These are phyloP conservation scores for Pachysandra terminalis DNA, from an alignment of 164 flowering plant species.

Conservation along the genomic window DNA sequence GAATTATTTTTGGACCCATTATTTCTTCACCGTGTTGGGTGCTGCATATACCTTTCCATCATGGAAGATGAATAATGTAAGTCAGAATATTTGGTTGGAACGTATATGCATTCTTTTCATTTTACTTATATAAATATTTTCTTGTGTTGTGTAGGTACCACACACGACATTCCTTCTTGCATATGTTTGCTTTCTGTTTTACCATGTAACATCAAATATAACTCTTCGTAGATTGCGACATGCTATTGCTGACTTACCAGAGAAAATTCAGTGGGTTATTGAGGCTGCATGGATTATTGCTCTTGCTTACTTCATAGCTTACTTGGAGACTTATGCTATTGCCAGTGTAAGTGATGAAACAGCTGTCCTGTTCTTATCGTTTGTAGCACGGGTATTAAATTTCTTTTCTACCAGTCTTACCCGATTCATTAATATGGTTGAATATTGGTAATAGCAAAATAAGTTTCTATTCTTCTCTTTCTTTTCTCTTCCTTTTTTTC, in stretches of 20 bases:
- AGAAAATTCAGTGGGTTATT: constrained; percentile 48
- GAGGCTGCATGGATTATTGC: constrained; percentile 87
- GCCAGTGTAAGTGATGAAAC: constrained; percentile 59
- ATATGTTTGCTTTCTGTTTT: constrained; percentile 91
- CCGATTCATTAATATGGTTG: too few relatives aligned
- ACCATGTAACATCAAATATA: constrained; percentile 83
- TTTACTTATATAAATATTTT: not conserved
- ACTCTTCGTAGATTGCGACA: constrained; percentile 84
- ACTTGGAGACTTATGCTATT: constrained; percentile 87
- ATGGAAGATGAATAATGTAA: constrained; percentile 96
- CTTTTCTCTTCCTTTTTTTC: too few relatives aligned
- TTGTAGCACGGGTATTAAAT: not conserved
- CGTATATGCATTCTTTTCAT: not conserved
- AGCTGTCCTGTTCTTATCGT: not conserved
- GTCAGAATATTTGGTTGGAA: constrained; percentile 16
- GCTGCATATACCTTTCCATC: constrained; percentile 98
- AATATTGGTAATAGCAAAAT: too few relatives aligned
- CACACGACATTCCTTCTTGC: constrained; percentile 96
- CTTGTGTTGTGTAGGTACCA: constrained; percentile 66
- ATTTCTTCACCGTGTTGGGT: constrained; percentile 96
- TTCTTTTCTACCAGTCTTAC: not conserved
- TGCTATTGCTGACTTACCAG: constrained; percentile 60
- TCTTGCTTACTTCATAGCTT: constrained; percentile 85
- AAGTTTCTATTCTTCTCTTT: not conserved
- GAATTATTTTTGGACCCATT: constrained; percentile 98